phyloP scores from a whole-genome alignment of 345 rosid species.

The Pelargonium nanum region DNA sequence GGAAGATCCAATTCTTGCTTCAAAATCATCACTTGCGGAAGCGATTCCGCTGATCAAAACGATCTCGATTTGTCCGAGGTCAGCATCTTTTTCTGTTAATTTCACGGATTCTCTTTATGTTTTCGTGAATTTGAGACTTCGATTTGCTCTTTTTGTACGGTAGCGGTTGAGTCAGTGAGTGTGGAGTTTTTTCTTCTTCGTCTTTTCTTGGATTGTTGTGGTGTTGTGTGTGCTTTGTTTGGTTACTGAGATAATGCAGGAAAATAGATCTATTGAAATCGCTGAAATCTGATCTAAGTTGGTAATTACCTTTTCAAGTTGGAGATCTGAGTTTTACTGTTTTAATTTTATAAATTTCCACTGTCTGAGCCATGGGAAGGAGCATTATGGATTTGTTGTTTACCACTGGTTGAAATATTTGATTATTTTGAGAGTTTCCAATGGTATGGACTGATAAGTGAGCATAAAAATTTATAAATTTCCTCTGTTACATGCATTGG shows the following conservation, averaged over 20 bases:
- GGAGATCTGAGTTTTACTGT: slow-evolving; percentile 7
- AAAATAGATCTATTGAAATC: not conserved
- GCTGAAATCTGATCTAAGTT: not conserved
- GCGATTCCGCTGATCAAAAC: slow-evolving; percentile 38
- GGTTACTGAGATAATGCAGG: slow-evolving; percentile 1
- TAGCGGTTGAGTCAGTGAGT: slow-evolving; percentile 1
- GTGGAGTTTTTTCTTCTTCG: not conserved
- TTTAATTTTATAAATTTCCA: not conserved
- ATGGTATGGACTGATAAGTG: too few species aligned
- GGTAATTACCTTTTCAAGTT: not conserved
- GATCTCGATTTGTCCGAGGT: slow-evolving; percentile 48
- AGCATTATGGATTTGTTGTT: not conserved
- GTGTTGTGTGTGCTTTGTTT: slow-evolving; percentile 1
- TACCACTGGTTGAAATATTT: not conserved
- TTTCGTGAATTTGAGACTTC: not conserved
- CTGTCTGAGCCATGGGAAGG: not conserved
- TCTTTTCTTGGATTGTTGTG: not conserved
- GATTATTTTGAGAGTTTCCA: too few species aligned
- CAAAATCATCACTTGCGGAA: slow-evolving; percentile 59
- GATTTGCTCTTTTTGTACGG: slow-evolving; percentile 8
- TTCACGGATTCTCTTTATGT: too few species aligned
- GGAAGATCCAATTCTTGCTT: slow-evolving; percentile 73
- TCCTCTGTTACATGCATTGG: not conserved
- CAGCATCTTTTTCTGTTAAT: not conserved
- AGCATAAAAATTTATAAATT: too few species aligned